Conservation (phyloP, 345 rosid genomes). For the Garcia nutans region DNA sequence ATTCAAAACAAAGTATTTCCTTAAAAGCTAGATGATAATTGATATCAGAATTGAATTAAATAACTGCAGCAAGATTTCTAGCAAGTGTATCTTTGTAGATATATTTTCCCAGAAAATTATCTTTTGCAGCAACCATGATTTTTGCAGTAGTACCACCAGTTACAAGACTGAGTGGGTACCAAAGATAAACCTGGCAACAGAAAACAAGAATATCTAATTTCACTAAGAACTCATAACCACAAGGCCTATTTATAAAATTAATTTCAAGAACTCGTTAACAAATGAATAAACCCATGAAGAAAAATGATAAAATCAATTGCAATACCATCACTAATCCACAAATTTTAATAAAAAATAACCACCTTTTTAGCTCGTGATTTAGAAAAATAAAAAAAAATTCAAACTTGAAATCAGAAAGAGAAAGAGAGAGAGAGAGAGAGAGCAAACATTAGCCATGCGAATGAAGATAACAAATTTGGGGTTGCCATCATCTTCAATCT, state of each 20-base stretch:
- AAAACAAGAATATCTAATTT: neutral
- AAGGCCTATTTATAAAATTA: neutral
- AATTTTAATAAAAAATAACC: neutral
- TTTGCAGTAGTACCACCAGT: slow-evolving; percentile 94
- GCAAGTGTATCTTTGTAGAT: slow-evolving; percentile 89
- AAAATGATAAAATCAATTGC: neutral
- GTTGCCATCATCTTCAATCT: slow-evolving; percentile 92
- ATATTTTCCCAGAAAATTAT: slow-evolving; percentile 85
- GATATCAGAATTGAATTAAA: slow-evolving; percentile 22
- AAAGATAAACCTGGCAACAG: slow-evolving; percentile 64
- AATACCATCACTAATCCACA: neutral
- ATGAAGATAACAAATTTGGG: slow-evolving; percentile 89
- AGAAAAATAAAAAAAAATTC: neutral
- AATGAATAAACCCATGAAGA: neutral
- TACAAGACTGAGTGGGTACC: slow-evolving; percentile 87
- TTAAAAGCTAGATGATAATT: neutral
- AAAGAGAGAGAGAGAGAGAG: slow-evolving; percentile 26
- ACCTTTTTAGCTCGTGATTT: neutral
- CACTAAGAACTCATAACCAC: neutral
- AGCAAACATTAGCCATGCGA: slow-evolving; percentile 79
- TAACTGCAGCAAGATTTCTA: slow-evolving; percentile 87
- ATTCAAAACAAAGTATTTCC: neutral
- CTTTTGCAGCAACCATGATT: slow-evolving; percentile 94
- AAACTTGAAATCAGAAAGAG: neutral
- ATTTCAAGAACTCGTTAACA: neutral